Conservation (phyloP, 2,329 filamentous ascomycete species). For the Proliferodiscus dingleyae region DNA sequence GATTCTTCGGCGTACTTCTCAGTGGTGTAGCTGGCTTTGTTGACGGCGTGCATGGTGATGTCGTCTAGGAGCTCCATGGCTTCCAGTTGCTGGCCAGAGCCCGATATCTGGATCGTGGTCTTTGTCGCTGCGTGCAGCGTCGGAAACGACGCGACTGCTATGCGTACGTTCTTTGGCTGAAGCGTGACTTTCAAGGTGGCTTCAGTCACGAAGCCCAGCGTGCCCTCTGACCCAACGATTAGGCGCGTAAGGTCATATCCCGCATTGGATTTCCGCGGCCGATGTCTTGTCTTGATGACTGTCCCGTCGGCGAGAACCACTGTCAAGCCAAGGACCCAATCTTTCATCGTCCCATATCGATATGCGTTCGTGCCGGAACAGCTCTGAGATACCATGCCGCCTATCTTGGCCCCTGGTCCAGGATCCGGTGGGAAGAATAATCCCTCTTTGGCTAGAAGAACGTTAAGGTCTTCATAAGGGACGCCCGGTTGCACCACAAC, state of each 20-base stretch:
- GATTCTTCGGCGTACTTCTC: slow-evolving; percentile 68
- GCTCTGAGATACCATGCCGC: slow-evolving; percentile 77
- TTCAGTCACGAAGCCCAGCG: slow-evolving; percentile 74
- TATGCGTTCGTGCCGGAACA: slow-evolving; percentile 75
- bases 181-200: slow-evolving; percentile 76
- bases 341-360: slow-evolving; percentile 80
- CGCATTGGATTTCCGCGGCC: slow-evolving; percentile 73
- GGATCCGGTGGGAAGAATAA: slow-evolving; percentile 91
- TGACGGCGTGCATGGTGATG: slow-evolving; percentile 76
- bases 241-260: slow-evolving; percentile 77
- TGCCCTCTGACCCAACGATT: slow-evolving; percentile 78
- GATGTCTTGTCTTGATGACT: slow-evolving; percentile 68
- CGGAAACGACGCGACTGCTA: slow-evolving; percentile 74
- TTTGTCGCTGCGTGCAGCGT: slow-evolving; percentile 68
- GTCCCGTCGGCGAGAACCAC: slow-evolving; percentile 75
- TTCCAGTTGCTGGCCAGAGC: slow-evolving; percentile 38
- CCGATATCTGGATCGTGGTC: slow-evolving; percentile 67
- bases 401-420: slow-evolving; percentile 63
- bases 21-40: slow-evolving; percentile 62
- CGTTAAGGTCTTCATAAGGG: slow-evolving; percentile 82
- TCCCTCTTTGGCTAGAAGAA: slow-evolving; percentile 59
- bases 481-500: slow-evolving; percentile 85
- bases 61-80: slow-evolving; percentile 74
- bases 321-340: slow-evolving; percentile 79
- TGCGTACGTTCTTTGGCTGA: slow-evolving; percentile 67